These are phyloP conservation scores for Lophium mytilinum DNA, from an alignment of 495 filamentous ascomycete species.

Conservation along the genomic window DNA sequence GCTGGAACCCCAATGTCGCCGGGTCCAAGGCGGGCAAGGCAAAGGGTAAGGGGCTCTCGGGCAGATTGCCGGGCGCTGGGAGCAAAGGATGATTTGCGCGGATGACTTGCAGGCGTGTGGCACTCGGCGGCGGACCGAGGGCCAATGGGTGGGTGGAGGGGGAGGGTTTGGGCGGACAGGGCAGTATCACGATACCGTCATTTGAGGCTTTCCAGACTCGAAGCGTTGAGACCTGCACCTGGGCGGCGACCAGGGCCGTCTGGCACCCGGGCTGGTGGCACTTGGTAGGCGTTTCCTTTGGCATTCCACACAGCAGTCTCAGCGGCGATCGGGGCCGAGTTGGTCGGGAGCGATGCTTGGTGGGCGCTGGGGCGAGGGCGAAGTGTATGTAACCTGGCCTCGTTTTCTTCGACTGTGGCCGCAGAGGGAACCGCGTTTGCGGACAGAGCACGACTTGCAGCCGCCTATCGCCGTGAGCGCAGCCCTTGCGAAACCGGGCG, in stretches of 20 bases:
- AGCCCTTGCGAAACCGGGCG: background rate
- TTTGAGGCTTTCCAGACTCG: constrained; percentile 2
- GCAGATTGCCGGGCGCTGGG: constrained; percentile 15
- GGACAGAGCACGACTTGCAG: background rate
- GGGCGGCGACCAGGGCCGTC: background rate
- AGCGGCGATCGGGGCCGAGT: constrained; percentile 15
- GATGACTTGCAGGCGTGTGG: background rate
- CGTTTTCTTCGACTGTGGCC: constrained; percentile 10
- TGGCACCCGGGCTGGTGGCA: constrained; percentile 5
- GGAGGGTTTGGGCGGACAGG: constrained; percentile 10
- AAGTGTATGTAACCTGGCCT: constrained; percentile 24
- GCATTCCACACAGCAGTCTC: constrained; percentile 7
- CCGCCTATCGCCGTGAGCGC: background rate
- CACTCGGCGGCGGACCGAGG: background rate
- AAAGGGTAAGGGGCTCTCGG: constrained; percentile 23
- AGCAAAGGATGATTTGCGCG: constrained; percentile 27
- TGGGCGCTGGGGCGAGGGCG: background rate
- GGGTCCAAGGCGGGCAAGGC: constrained; percentile 8
- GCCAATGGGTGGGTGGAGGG: constrained; percentile 12
- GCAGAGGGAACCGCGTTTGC: constrained; percentile 13
- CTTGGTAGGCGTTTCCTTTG: constrained; percentile 15
- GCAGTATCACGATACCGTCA: constrained; percentile 23
- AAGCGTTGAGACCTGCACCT: constrained; percentile 23
- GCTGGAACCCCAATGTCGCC: constrained; percentile 10
- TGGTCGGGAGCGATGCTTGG: constrained; percentile 15